These are phyloP conservation scores for Phaeosphaeria sp. DNA, from an alignment of 2,329 filamentous ascomycete species.

Conservation along the genomic window DNA sequence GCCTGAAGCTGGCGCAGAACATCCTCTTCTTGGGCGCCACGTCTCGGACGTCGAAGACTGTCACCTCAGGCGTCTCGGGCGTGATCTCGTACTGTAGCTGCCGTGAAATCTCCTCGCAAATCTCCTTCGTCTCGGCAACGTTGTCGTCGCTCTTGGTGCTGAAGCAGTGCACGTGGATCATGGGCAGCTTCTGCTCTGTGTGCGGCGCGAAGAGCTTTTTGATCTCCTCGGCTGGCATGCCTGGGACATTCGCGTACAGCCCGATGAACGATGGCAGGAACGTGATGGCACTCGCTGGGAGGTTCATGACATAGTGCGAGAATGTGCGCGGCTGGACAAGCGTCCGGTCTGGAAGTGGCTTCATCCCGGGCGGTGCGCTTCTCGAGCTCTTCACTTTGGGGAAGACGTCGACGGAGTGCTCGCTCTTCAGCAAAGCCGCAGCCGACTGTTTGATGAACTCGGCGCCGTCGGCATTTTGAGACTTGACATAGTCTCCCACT, in stretches of 20 bases:
- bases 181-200: slow-evolving; percentile 69
- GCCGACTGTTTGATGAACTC: slow-evolving; percentile 78
- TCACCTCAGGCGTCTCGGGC: slow-evolving; percentile 63
- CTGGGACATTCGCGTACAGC: slow-evolving; percentile 70
- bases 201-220: slow-evolving; percentile 41
- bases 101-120: slow-evolving; percentile 70
- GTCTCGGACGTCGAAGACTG: slow-evolving; percentile 74
- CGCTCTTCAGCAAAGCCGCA: slow-evolving; percentile 60
- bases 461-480: slow-evolving; percentile 83
- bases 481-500: slow-evolving; percentile 72
- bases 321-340: slow-evolving; percentile 73
- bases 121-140: slow-evolving; percentile 62
- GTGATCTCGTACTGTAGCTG: slow-evolving; percentile 67
- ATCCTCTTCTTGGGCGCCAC: slow-evolving; percentile 94
- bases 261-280: slow-evolving; percentile 83
- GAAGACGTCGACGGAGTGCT: slow-evolving; percentile 57
- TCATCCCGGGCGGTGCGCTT: slow-evolving; percentile 23
- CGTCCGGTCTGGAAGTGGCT: slow-evolving; percentile 45
- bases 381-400: slow-evolving; percentile 43
- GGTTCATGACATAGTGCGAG: slow-evolving; percentile 97
- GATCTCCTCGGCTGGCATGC: slow-evolving; percentile 27
- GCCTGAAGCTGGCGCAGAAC: slow-evolving; percentile 92
- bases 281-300: slow-evolving; percentile 85
- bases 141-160: slow-evolving; percentile 81
- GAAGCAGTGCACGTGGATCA: slow-evolving; percentile 96